phyloP scores from a whole-genome alignment of 371 early-diverging fungal species.

The Syncephalastrum monosporum region DNA sequence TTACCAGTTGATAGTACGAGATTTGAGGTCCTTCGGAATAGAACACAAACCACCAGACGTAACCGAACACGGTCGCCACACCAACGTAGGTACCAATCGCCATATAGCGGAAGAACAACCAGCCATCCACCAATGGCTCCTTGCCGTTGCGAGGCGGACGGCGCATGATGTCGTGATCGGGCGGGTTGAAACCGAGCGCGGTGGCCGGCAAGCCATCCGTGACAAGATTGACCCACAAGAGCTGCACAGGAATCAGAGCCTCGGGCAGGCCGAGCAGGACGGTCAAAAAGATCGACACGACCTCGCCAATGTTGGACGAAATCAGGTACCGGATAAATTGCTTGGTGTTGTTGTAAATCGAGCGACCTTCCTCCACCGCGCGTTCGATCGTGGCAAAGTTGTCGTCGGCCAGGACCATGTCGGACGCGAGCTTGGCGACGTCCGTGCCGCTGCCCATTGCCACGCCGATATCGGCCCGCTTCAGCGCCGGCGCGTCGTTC shows the following conservation, averaged over 20 bases:
- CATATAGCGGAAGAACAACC: conserved; percentile 95
- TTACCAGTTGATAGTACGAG: conserved; percentile 80
- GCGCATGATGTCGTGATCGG: conserved; percentile 94
- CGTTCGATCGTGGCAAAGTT: conserved; percentile 96
- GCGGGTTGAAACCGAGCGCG: conserved; percentile 98
- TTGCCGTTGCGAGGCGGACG: conserved; percentile 82
- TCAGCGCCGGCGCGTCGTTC: conserved; percentile 97
- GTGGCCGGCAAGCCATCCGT: conserved; percentile 66
- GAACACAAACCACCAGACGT: conserved; percentile 98
- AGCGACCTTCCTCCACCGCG: conserved; percentile 96
- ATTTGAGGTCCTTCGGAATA: conserved; percentile 86
- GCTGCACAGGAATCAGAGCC: conserved; percentile 95
- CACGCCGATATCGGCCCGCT: conserved; percentile 97
- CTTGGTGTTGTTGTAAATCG: conserved; percentile 96
- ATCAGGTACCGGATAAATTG: conserved; percentile 97
- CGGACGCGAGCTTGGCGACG: conserved; percentile 96
- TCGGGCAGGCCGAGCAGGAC: conserved; percentile 95
- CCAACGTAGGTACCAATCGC: conserved; percentile 93
- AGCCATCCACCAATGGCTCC: conserved; percentile 89
- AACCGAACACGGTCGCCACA: conserved; percentile 91
- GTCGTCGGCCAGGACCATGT: conserved; percentile 97
- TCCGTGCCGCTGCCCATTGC: conserved; percentile 99
- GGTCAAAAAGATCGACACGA: conserved; percentile 89
- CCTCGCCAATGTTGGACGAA: conserved; percentile 91
- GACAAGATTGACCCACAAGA: conserved; percentile 97